Percentiles rank a stretch among this genome's conserved stretches.
Evolutionary conservation across 176 grass and related monocot species (phyloP).

Genomic region (Echinochloa phyllopogon): DNA sequence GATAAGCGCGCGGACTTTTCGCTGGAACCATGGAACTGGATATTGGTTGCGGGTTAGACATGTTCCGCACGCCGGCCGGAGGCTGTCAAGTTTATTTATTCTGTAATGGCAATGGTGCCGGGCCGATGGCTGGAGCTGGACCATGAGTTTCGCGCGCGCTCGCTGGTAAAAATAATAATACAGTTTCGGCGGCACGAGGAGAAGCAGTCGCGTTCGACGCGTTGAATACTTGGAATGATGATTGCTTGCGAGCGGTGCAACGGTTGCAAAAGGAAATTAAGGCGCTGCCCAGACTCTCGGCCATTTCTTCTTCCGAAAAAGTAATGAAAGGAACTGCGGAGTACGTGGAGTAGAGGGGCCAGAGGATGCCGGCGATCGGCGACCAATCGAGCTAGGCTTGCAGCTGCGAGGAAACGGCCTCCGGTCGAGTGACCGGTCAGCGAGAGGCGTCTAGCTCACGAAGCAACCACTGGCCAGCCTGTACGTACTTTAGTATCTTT

Average conservation of each 20-base stretch:
- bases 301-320: not conserved
- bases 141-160: not conserved
- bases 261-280: not conserved
- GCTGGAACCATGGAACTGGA: no score
- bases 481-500: no score
- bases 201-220: slow-evolving; percentile 3
- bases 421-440: no score
- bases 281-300: not conserved
- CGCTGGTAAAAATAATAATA: not conserved
- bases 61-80: not conserved
- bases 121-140: not conserved
- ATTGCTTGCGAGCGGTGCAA: not conserved
- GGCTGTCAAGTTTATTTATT: not conserved
- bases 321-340: no score
- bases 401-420: no score
- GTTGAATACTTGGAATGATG: not conserved
- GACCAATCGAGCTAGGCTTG: no score
- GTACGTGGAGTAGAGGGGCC: no score
- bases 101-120: not conserved
- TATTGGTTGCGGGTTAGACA: not conserved
- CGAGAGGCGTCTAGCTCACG: no score
- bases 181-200: not conserved
- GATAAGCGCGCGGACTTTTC: not conserved
- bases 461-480: no score
- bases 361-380: no score